phyloP scores from a whole-genome alignment of 2,329 filamentous ascomycete genomes.

The Aureobasidium sp. region DNA sequence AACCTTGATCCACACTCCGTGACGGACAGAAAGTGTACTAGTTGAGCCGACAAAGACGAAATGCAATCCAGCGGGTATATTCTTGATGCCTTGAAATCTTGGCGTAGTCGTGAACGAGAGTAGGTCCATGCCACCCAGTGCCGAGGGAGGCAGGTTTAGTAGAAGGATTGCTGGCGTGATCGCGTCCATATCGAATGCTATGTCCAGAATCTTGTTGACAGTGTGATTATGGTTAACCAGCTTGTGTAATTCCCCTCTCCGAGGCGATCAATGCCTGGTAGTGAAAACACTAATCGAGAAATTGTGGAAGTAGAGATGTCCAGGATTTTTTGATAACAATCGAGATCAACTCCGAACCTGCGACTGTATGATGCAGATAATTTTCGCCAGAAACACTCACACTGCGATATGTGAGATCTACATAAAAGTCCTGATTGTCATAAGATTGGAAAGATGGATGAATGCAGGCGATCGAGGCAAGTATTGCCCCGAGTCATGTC shows the following conservation, averaged over 20 bases:
- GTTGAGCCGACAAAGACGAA: constrained; percentile 56
- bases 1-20: constrained; percentile 55
- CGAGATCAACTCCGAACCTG: not conserved
- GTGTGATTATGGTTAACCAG: too few species aligned
- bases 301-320: not conserved
- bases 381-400: not conserved
- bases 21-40: constrained; percentile 52
- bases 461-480: not conserved
- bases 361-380: not conserved
- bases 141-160: constrained; percentile 38
- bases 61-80: constrained; percentile 52
- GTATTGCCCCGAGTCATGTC: not conserved
- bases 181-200: not conserved
- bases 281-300: not conserved
- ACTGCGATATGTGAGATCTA: not conserved
- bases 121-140: constrained; percentile 48
- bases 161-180: constrained; percentile 30
- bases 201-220: not conserved
- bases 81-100: constrained; percentile 54
- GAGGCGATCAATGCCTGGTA: not conserved
- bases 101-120: constrained; percentile 57
- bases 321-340: too few species aligned
- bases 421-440: not conserved
- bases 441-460: not conserved
- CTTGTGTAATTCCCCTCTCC: not conserved